These are phyloP conservation scores for Medicago ruthenica DNA, from an alignment of 306 rosid species.

Conservation along the genomic window DNA sequence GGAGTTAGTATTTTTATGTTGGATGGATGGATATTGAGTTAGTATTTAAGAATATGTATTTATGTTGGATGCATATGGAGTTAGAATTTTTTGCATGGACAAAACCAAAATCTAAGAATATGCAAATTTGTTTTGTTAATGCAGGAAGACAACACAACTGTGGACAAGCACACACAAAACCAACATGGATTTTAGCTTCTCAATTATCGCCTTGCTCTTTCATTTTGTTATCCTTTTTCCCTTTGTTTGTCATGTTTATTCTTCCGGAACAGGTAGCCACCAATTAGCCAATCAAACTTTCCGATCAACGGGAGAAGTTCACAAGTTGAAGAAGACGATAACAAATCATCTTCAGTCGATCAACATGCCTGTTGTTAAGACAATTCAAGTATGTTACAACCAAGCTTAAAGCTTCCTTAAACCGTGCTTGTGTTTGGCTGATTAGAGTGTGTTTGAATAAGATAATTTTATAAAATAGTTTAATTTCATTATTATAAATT, in stretches of 20 bases:
- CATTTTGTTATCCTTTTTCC: slow-evolving; percentile 63
- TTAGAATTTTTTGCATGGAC: slow-evolving; percentile 45
- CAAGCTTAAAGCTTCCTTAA: not conserved
- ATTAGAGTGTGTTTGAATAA: too few species aligned
- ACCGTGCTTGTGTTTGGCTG: too few species aligned
- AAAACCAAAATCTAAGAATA: slow-evolving; percentile 48
- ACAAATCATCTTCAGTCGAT: slow-evolving; percentile 60
- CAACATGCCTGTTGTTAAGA: slow-evolving; percentile 76
- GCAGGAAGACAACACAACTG: slow-evolving; percentile 57
- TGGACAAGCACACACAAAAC: not conserved
- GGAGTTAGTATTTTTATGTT: too few species aligned
- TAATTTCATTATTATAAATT: too few species aligned
- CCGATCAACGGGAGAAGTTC: slow-evolving; percentile 55
- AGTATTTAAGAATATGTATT: not conserved
- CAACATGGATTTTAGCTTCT: slow-evolving; percentile 65
- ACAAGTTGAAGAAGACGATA: slow-evolving; percentile 52
- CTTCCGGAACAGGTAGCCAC: slow-evolving; percentile 30
- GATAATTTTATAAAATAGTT: too few species aligned
- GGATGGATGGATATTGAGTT: too few species aligned
- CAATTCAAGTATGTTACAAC: slow-evolving; percentile 61
- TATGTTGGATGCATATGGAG: slow-evolving; percentile 48
- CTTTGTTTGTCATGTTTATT: slow-evolving; percentile 52
- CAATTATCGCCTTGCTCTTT: slow-evolving; percentile 54
- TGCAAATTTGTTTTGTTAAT: slow-evolving; percentile 43
- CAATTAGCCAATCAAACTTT: slow-evolving; percentile 56